Conservation (phyloP, 2,329 filamentous ascomycete genomes). For the Exophiala spinifera region DNA sequence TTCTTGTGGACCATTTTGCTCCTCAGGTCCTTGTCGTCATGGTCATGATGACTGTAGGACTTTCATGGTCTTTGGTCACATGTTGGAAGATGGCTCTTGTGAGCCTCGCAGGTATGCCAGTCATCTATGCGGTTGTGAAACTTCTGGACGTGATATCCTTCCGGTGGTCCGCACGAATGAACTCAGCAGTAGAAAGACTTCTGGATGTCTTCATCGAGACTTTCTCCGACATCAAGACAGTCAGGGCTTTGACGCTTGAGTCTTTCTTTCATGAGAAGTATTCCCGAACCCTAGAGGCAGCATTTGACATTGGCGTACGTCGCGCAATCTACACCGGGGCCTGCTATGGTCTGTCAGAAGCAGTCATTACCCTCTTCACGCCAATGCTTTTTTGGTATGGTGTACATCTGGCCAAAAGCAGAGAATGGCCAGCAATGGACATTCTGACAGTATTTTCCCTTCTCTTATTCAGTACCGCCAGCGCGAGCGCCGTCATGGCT, state of each 20-base stretch:
- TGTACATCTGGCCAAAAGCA: constrained; percentile 57
- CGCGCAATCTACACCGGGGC: constrained; percentile 66
- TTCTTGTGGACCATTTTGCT: constrained; percentile 73
- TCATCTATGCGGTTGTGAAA: constrained; percentile 64
- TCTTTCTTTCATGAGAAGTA: constrained; percentile 66
- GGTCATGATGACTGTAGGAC: constrained; percentile 65
- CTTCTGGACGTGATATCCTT: constrained; percentile 63
- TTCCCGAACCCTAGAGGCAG: constrained; percentile 46
- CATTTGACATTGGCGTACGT: constrained; percentile 61
- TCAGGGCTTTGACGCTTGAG: constrained; percentile 73
- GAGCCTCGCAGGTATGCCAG: constrained; percentile 64
- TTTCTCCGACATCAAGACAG: constrained; percentile 73
- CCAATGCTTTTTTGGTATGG: constrained; percentile 85
- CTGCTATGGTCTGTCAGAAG: constrained; percentile 75
- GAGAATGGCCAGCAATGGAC: constrained; percentile 51
- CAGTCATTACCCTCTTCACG: constrained; percentile 66
- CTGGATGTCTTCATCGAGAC: constrained; percentile 67
- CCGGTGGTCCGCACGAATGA: constrained; percentile 69
- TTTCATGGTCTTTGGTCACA: constrained; percentile 70
- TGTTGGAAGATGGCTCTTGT: constrained; percentile 82
- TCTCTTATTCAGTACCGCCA: constrained; percentile 77
- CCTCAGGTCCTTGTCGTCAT: constrained; percentile 65
- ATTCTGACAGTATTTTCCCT: constrained; percentile 76
- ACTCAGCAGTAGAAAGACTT: constrained; percentile 59
- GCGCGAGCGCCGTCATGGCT: constrained; percentile 65